phyloP scores from a whole-genome alignment of 2,329 filamentous ascomycete genomes.

The Purpureocillium takamizusanense region DNA sequence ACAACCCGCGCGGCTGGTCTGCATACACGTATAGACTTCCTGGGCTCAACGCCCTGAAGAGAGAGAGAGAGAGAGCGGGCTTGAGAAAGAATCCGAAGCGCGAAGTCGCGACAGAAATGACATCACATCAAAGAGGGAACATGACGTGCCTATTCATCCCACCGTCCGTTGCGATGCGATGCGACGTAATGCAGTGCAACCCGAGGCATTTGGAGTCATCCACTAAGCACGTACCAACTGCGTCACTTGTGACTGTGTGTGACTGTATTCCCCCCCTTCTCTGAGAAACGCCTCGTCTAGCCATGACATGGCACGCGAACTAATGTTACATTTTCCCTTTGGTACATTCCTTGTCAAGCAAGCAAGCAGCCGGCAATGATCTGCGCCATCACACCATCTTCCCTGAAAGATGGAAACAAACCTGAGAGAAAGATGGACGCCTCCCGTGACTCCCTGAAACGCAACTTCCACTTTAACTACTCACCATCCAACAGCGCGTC shows the following conservation, averaged over 20 bases:
- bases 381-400: too few species aligned
- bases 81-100: too few species aligned
- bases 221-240: constrained; percentile 3
- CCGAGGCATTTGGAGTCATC: too few species aligned
- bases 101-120: too few species aligned
- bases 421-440: too few species aligned
- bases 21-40: constrained; percentile 7
- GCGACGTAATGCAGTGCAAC: too few species aligned
- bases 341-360: too few species aligned
- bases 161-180: too few species aligned
- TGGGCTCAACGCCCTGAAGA: constrained; percentile 15
- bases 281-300: constrained; percentile 1
- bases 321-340: neutral
- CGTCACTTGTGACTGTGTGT: neutral
- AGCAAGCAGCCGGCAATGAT: too few species aligned
- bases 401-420: too few species aligned
- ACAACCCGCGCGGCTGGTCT: too few species aligned
- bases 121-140: constrained; percentile 5
- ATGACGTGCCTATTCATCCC: too few species aligned
- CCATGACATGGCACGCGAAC: neutral
- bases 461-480: constrained; percentile 11
- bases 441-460: neutral
- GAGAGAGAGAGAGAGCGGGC: constrained; percentile 2
- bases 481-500: constrained; percentile 36
- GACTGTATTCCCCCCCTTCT: neutral